Evolutionary conservation across 495 filamentous ascomycete species (phyloP).

Genomic region (Xylaria scruposa): DNA sequence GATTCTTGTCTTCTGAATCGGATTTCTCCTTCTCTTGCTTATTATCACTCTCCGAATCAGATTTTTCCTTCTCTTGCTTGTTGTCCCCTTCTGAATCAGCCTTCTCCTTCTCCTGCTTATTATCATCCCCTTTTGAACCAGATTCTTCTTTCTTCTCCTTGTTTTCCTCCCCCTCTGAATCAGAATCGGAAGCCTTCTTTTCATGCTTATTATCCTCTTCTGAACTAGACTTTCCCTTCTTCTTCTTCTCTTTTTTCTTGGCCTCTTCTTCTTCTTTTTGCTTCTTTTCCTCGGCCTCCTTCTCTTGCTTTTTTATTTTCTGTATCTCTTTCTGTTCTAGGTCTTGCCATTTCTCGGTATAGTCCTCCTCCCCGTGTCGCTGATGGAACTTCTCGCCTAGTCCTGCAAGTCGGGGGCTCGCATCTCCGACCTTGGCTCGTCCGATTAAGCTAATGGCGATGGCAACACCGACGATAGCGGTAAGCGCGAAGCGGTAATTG

Average conservation of each 20-base stretch:
- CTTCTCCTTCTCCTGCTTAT: constrained; percentile 4
- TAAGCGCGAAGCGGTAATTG: constrained; percentile 94
- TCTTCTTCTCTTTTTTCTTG: constrained; percentile 33
- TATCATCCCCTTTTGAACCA: constrained; percentile 14
- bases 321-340: constrained; percentile 63
- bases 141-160: constrained; percentile 21
- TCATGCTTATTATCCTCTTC: background rate
- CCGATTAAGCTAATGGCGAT: constrained; percentile 89
- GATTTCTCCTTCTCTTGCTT: constrained; percentile 8
- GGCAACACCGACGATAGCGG: constrained; percentile 86
- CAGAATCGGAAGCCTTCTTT: no score
- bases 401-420: constrained; percentile 46
- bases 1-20: constrained; percentile 21
- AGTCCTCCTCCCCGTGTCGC: constrained; percentile 43
- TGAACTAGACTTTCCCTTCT: background rate
- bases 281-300: constrained; percentile 45
- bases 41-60: background rate
- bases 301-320: constrained; percentile 45
- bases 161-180: constrained; percentile 10
- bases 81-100: background rate
- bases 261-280: constrained; percentile 40
- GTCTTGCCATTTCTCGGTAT: constrained; percentile 69
- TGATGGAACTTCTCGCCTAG: constrained; percentile 69
- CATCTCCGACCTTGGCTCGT: constrained; percentile 79
- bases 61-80: background rate